Evolutionary conservation across 176 grass and related monocot species (phyloP).

Genomic region (Aegilops longissima): DNA sequence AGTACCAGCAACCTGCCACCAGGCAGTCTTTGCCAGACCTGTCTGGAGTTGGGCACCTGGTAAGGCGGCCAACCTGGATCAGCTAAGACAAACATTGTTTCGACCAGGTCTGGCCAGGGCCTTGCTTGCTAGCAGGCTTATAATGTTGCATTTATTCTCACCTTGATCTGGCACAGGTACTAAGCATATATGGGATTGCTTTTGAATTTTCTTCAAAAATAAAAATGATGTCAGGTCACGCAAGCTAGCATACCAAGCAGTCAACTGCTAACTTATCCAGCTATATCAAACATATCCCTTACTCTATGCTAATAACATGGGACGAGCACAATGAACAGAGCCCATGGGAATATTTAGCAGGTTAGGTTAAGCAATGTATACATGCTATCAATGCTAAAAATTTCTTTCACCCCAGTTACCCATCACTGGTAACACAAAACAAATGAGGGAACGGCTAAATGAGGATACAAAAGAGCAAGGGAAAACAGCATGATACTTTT

Average conservation of each 20-base stretch:
- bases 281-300: neutral
- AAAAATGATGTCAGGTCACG: neutral
- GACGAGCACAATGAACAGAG: neutral
- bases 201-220: conserved; percentile 10
- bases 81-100: neutral
- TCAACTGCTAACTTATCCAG: neutral
- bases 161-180: neutral
- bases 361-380: conserved; percentile 18
- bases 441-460: neutral
- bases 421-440: neutral
- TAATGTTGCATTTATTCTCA: neutral
- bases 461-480: neutral
- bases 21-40: neutral
- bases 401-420: neutral
- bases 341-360: neutral
- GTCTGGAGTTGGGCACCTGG: neutral
- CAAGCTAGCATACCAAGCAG: neutral
- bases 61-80: neutral
- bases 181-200: neutral
- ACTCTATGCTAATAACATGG: conserved; percentile 5
- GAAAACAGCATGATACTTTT: neutral
- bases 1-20: neutral
- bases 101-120: neutral
- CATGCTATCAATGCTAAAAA: neutral
- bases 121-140: conserved; percentile 19